Conservation (phyloP, 2,329 filamentous ascomycete species). For the Cladorrhinum sp. region DNA sequence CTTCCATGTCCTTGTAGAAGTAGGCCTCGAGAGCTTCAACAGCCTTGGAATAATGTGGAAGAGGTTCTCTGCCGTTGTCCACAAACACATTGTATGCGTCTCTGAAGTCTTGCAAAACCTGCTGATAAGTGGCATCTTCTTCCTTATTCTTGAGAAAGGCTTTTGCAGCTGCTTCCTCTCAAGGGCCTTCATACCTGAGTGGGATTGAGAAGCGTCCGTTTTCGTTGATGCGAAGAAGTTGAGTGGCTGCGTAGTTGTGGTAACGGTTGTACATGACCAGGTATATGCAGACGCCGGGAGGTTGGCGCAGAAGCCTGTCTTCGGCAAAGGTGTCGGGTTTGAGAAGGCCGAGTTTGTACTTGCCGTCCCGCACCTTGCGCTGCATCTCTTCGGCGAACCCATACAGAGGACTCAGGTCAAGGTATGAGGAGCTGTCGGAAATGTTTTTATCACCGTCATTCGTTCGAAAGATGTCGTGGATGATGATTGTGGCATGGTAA, state of each 20-base stretch:
- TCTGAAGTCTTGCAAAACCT: no score
- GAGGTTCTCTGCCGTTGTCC: no score
- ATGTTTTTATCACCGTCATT: conserved; percentile 60
- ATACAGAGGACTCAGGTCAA: conserved; percentile 68
- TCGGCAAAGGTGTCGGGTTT: conserved; percentile 71
- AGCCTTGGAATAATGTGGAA: no score
- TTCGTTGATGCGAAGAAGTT: conserved; percentile 56
- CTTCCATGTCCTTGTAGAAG: no score
- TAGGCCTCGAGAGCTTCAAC: no score
- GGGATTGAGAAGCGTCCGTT: conserved; percentile 50
- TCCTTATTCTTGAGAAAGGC: no score
- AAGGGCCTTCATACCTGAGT: background rate
- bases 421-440: conserved; percentile 64
- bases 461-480: conserved; percentile 61
- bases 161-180: background rate
- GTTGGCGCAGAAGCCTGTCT: conserved; percentile 64
- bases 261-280: conserved; percentile 77
- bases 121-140: no score
- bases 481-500: conserved; percentile 69
- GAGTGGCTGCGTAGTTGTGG: conserved; percentile 67
- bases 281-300: conserved; percentile 67
- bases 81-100: no score
- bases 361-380: conserved; percentile 63
- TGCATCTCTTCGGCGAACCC: conserved; percentile 36
- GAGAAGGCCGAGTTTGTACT: conserved; percentile 63